phyloP scores from a whole-genome alignment of 1,139 yeast species.

The Suhomyces wounanorum region DNA sequence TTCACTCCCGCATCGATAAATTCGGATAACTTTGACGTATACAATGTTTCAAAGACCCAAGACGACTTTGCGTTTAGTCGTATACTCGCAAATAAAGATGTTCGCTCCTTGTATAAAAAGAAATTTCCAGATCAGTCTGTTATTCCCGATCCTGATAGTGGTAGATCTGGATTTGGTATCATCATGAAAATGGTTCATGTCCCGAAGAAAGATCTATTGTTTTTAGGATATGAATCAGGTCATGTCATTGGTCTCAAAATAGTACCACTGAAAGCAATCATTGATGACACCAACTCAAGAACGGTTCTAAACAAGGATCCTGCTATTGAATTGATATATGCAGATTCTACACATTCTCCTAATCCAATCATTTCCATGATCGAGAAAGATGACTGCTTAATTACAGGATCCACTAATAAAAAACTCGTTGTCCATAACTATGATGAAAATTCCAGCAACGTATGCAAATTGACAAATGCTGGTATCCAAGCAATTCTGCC shows the following conservation, averaged over 20 bases:
- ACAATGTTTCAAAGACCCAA: constrained; percentile 28
- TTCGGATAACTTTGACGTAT: constrained; percentile 56
- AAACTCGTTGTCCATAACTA: constrained; percentile 30
- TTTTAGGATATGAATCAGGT: constrained; percentile 63
- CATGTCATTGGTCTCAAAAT: constrained; percentile 40
- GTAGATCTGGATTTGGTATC: constrained; percentile 50
- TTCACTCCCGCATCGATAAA: constrained; percentile 56
- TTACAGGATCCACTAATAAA: constrained; percentile 49
- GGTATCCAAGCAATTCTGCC: constrained; percentile 17
- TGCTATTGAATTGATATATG: constrained; percentile 22
- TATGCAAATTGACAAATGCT: constrained; percentile 5
- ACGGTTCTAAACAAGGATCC: constrained; percentile 27
- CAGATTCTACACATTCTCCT: constrained; percentile 42
- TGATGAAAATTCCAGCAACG: constrained; percentile 16
- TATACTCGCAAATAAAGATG: constrained; percentile 30
- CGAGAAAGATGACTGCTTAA: constrained; percentile 21
- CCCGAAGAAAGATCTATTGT: constrained; percentile 24
- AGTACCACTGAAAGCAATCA: constrained; percentile 10
- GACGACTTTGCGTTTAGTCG: constrained; percentile 24
- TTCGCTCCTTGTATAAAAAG: constrained; percentile 20
- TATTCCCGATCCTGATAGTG: constrained; percentile 16
- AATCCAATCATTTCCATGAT: constrained; percentile 51
- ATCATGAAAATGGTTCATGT: constrained; percentile 52
- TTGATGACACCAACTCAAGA: constrained; percentile 4
- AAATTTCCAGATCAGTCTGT: constrained; percentile 16